Base-by-base conservation (phyloP, 306 rosid species). In the Ammopiptanthus mongolicus region DNA sequence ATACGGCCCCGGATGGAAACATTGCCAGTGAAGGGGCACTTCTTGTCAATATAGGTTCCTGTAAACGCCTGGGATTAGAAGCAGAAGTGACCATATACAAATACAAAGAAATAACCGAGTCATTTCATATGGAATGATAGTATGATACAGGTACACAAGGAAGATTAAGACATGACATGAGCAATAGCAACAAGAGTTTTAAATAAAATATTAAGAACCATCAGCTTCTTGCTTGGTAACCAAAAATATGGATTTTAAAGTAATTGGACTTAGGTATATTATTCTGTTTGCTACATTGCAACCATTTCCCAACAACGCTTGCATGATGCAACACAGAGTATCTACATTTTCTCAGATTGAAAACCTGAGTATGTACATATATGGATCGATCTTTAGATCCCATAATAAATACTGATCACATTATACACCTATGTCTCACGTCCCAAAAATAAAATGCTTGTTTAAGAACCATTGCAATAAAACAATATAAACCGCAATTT, bases 1-100 rank as follows among this genome's bases (percentile, higher is more conserved):
- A 93, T 91, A 72, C 96, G 91, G 1, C 98, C 97, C 12, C 98
- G 81, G 65, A 91, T 82, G 33, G 97, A 93, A 53, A 93, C 93
- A 42, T 67, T 82, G 47, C 98, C 96, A 18, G 91, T 75, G 76
- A 93, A 93, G 5, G 97, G 96, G 78, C 97, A 93, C 65, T 93
- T 89, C 90, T 93, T 93, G 73, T 93, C 98, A 25, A 93, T 83
- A 31, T 86, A 93, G 29, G 97, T 77, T 31, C 98, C 98, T 91
- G 83, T 14, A 34, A 12, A 65, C 8, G 0, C 25, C 7, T 1
- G 34, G 41, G 2, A 52, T 84, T 6, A 71, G 71, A 62, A 69
- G 23, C 37, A 58, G 10, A 42, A 63, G 36, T 21, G 19, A 57
- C 15, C 22, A 44, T 11, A 47, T 12, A 52, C 3, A 21, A 17